These are phyloP conservation scores for Cunninghamia lanceolata DNA, from an alignment of 75 land plant species.

Conservation along the genomic window DNA sequence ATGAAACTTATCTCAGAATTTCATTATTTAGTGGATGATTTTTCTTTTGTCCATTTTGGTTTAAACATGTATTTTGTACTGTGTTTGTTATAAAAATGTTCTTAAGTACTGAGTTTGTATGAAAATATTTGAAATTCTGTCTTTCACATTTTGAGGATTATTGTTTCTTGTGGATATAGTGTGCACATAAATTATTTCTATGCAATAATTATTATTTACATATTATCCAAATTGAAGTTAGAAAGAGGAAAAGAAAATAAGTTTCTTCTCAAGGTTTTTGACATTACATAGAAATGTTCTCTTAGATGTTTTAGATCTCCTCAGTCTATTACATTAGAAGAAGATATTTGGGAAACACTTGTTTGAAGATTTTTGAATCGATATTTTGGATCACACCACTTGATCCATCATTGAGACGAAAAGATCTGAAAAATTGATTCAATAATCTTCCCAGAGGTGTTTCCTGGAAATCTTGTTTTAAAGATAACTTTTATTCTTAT, in stretches of 20 bases:
- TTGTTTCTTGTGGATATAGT: not conserved
- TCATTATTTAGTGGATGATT: not conserved
- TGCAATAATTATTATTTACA: not conserved
- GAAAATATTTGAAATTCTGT: not conserved
- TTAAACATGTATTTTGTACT: not conserved
- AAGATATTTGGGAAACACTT: not conserved
- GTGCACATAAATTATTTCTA: not conserved
- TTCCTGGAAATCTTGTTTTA: not conserved
- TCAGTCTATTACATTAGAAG: not conserved
- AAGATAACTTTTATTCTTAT: not conserved
- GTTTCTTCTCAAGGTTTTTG: not conserved
- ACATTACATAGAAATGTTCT: not conserved
- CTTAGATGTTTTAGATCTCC: not conserved
- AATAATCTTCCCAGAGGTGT: not conserved
- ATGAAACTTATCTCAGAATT: not conserved
- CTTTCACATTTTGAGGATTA: not conserved
- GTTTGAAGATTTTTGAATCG: not conserved
- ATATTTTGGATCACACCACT: not conserved
- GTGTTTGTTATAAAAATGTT: not conserved
- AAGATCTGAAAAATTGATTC: not conserved
- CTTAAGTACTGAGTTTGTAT: no score
- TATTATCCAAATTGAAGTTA: not conserved
- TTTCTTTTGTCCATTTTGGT: not conserved
- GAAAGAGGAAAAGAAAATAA: not conserved
- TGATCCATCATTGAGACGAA: not conserved